Base-by-base conservation (phyloP, 2,329 filamentous ascomycete species). In the Leptographium galeiforme region DNA sequence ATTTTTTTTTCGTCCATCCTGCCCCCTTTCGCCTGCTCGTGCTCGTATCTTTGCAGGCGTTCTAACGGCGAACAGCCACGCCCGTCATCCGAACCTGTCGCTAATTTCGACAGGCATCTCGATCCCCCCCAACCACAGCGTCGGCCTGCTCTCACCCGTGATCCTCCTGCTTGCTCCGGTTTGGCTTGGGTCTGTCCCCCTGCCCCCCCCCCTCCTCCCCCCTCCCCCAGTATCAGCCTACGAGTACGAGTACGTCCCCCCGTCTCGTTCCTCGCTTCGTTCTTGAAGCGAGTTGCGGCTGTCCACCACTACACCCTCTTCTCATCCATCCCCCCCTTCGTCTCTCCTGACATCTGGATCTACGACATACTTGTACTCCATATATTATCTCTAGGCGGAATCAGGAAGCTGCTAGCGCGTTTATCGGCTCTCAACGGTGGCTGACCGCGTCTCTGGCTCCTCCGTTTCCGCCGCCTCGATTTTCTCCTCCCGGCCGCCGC, bases 21-120 rank as follows among this genome's bases (percentile, higher is more conserved):
- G 10, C 19, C 19, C 19, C n/a, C 19, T 45, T 45, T n/a, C n/a
- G 25, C 25, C 25, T 25, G 4, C n/a, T 45, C 13, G 4, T 45
- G 10, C 32, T 53, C 44, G 12, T 48, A 18, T 48, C 48, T 54
- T 41, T 50, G 39, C 48, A 25, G n/a, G 33, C 48, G 40, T 49
- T 49, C 40, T 19, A 40, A 40, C 36, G 32, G 46, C 34, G 34
- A 34, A 34, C 46, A 34, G 25, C 25, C 25, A 25, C 25, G 25
- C 25, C 25, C 25, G 25, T 25, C 25, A 25, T 25, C 25, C 25
- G 25, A 25, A 25, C 25, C 25, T 25, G 25, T 25, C 25, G 25
- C 25, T 25, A 25, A 25, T 25, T 25, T 5, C 25, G 25, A 25
- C 25, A 25, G n/a, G 7, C 7, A 43, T 43, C 40, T 19, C 40